These are phyloP conservation scores for Cutaneotrichosporon cutaneum DNA, from an alignment of 1,284 basidiomycete genomes.

Conservation along the genomic window DNA sequence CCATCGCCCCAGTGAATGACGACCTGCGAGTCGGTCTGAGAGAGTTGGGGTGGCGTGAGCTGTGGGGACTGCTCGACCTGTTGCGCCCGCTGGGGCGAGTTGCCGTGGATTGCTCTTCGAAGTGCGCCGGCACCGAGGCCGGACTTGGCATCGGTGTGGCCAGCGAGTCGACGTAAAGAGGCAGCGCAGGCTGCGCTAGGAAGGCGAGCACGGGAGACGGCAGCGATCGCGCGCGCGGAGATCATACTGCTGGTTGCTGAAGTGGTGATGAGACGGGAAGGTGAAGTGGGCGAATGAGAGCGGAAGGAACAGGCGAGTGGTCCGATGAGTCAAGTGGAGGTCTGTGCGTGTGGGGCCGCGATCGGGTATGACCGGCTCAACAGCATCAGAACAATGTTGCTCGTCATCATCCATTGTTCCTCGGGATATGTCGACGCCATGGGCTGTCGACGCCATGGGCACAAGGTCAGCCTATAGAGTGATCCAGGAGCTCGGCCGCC, in stretches of 20 bases:
- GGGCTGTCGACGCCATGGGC: too few species aligned
- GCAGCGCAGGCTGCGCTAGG: not conserved
- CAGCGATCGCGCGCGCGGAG: not conserved
- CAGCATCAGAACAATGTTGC: not conserved
- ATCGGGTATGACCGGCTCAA: not conserved
- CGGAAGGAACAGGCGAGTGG: not conserved
- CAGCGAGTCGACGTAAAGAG: not conserved
- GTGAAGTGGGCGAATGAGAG: not conserved
- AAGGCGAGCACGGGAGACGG: not conserved
- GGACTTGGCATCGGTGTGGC: not conserved
- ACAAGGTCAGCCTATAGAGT: not conserved
- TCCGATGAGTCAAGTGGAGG: not conserved
- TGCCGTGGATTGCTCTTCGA: not conserved
- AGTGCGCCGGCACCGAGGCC: not conserved
- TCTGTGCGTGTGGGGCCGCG: not conserved
- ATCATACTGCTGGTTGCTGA: not conserved
- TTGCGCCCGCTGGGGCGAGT: not conserved
- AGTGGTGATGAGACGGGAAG: not conserved
- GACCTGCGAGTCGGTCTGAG: conserved; percentile 8
- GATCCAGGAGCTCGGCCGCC: not conserved
- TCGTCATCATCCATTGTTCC: not conserved
- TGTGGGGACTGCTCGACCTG: not conserved
- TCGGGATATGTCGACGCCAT: not conserved
- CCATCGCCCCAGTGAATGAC: conserved; percentile 15
- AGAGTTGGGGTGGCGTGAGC: conserved; percentile 13